Base-by-base conservation (phyloP, 2,329 filamentous ascomycete genomes). In the Ascochyta koolunga region DNA sequence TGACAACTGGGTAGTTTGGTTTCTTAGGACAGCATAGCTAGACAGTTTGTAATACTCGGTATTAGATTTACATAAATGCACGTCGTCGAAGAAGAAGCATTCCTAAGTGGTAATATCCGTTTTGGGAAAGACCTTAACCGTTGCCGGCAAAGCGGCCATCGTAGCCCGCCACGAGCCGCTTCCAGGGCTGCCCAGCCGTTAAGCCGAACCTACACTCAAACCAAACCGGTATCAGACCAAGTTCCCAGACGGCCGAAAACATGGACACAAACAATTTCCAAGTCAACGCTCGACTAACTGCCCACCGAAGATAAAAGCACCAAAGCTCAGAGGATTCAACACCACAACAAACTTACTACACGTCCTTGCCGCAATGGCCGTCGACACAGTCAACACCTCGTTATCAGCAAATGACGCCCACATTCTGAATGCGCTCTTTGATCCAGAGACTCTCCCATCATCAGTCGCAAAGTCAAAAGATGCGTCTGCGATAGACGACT, bases 381-480 rank as follows among this genome's bases (percentile, higher is more conserved):
- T 67, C 42, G 36, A 50, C 25, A 55, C 33, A 10, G 85, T 69
- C 80, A 84, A 51, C 80, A 89, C 65, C 4, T 50, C 58, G 5
- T 61, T 77, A 19, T 70, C 73, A 22, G 54, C 66, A 18, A 76
- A 76, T 37, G 75, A 77, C 56, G 60, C 60, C 4, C 69, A 68
- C 40, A 74, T 77, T 18, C 59, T 77, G 13, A 65, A 69, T 35
- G 72, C 75, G 0, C 68, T 77, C 1, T 77, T 77, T 61, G 74
- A 77, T 45, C 74, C 75, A 25, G 75, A 76, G 54, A 69, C 74
- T 2, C 68, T 74, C 5, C 71, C 74, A 11, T 72, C 74, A n/a
- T 72, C 70, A 7, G 81, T 87, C 58, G 83, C 86, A 13, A 77
- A 81, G 15, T 75, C 80, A 9, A 67, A 66, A 61, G 61, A 71